Evolutionary conservation across 768 basidiomycete genomes (phyloP).

Genomic region (Mrakia gelida): DNA sequence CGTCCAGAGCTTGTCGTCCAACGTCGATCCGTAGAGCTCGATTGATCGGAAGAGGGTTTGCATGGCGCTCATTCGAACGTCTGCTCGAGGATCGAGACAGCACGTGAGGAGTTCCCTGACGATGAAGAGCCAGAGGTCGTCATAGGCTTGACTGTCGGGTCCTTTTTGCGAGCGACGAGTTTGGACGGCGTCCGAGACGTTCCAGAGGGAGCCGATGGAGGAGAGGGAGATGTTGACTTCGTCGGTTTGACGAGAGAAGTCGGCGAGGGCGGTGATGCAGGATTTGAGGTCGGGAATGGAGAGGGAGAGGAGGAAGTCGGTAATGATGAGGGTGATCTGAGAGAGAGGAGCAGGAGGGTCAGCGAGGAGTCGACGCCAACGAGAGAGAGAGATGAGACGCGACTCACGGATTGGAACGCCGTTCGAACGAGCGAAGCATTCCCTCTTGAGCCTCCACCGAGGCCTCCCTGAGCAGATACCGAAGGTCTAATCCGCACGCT

Average conservation of each 20-base stretch:
- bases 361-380: background rate
- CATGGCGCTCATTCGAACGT: slow-evolving; percentile 88
- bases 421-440: slow-evolving; percentile 20
- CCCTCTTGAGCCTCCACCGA: background rate
- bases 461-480: background rate
- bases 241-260: slow-evolving; percentile 77
- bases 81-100: slow-evolving; percentile 73
- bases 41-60: slow-evolving; percentile 91
- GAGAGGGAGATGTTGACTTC: slow-evolving; percentile 96
- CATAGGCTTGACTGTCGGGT: slow-evolving; percentile 54
- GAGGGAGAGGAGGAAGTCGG: slow-evolving; percentile 76
- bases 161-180: slow-evolving; percentile 3
- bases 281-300: slow-evolving; percentile 74
- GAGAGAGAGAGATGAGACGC: background rate
- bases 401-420: slow-evolving; percentile 28
- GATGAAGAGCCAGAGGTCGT: slow-evolving; percentile 89
- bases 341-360: too few species aligned
- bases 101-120: slow-evolving; percentile 75
- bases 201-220: slow-evolving; percentile 87
- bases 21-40: slow-evolving; percentile 83
- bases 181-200: slow-evolving; percentile 86
- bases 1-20: slow-evolving; percentile 79
- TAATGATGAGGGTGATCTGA: slow-evolving; percentile 73
- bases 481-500: background rate
- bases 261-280: slow-evolving; percentile 84